Evolutionary conservation across 192 early-diverging fungal genomes (phyloP), one percentile per base, ranked within the genome.

Genomic region (Rhizophlyctis rosea): DNA sequence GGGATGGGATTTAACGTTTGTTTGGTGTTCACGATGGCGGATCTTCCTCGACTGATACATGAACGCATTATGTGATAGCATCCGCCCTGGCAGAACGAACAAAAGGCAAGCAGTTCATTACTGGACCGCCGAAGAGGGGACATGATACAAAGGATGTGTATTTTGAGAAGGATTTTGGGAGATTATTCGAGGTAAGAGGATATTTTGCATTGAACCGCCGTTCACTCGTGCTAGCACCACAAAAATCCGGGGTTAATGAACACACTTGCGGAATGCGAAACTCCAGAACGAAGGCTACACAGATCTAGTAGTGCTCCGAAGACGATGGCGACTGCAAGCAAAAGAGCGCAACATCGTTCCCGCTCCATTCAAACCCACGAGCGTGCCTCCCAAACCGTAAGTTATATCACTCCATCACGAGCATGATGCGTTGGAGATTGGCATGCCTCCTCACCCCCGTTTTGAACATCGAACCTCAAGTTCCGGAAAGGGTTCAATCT

Each of bases 201-300:
- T 28, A 57, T 58, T 5, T 7, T 18, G 5, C 51, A 55, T 58
- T 39, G 14, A 49, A 16, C 18, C 9, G 29, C 14, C 14, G 33
- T 32, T 58, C 1, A 16, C 14, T 18, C n/a, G 4, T 57, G 16
- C 7, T n/a, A n/a, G 21, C 54, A 59, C 54, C 18, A 21, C n/a
- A n/a, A n/a, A n/a, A n/a, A n/a, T n/a, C n/a, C n/a, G n/a, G n/a
- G n/a, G n/a, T n/a, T n/a, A n/a, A n/a, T n/a, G n/a, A n/a, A n/a
- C n/a, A n/a, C n/a, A n/a, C n/a, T n/a, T n/a, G n/a, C n/a, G n/a
- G n/a, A n/a, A n/a, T n/a, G n/a, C n/a, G n/a, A n/a, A n/a, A n/a
- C n/a, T n/a, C n/a, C 60, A 80, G 77, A 83, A 83, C 53, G 81
- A 83, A 62, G 71, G 78, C 0, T 83, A 83, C 61, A 81, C 73